Base-by-base conservation (phyloP, 352 stramenopile species). In the Pilasporangium apinafurcum region DNA sequence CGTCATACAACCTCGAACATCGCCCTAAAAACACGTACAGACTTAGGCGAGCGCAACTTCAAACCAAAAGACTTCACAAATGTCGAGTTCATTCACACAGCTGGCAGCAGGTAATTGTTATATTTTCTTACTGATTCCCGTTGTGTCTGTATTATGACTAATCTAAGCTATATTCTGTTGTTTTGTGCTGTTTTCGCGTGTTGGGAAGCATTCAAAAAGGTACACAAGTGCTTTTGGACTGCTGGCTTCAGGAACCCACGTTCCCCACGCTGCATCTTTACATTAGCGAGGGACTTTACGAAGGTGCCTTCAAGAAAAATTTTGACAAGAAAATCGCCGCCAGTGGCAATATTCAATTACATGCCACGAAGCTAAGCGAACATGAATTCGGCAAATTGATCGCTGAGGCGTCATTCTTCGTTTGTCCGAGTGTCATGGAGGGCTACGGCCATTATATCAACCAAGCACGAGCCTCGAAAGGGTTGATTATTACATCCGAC, bases 371-470 rank as follows among this genome's bases (percentile, higher is more conserved):
- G 18, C 7, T 61, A 4, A 50, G 53, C 16, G 35, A 36, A 16
- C 52, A 53, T 7, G 45, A 34, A 22, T 86, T 79, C 37, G 59
- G 67, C 17, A 60, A 69, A 18, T 14, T 70, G 4, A 57, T 81
- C 20, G 57, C 65, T 1, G 57, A 83, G 24, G 44, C 64, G 4
- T 33, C 56, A 9, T 73, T 68, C 33, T 63, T 83, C 34, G 49
- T 86, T 30, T 86, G 73, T 26, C 48, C 73, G 34, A 86, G 73
- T 37, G 26, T 52, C 9, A 70, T 65, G 54, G 73, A 86, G 56
- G 73, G 73, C n/a, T 86, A 79, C 40, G 72, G 70, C 26, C 70
- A 83, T 53, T 83, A 83, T 52, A 81, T 83, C 39, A 83, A 83
- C 53, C 70, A 83, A 30, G 70, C 65, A 24, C 56, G 67, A 0